Conservation (phyloP, 169 alveolate genomes). For the Plasmodium vivax region DNA sequence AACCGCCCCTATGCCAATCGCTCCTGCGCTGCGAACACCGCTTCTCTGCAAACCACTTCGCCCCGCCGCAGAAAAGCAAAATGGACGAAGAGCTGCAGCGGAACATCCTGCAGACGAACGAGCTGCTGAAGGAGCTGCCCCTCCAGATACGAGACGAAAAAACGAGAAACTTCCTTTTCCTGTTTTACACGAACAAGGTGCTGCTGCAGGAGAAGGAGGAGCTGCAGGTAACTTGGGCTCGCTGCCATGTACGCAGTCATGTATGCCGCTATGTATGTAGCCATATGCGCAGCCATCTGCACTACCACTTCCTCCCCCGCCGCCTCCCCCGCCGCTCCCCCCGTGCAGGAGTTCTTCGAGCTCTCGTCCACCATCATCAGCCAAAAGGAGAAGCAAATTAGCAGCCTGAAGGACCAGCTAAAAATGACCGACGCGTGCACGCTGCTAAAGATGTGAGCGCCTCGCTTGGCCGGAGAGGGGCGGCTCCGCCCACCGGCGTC, state of each 20-base stretch:
- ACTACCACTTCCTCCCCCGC: background rate
- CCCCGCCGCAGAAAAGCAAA: background rate
- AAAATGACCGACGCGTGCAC: background rate
- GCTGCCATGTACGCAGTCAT: no score
- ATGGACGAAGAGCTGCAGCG: slow-evolving; percentile 6
- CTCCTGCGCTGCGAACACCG: background rate
- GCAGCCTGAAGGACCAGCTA: background rate
- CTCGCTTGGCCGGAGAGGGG: background rate
- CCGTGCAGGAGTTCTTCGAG: background rate
- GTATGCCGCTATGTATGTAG: background rate
- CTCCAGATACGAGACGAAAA: slow-evolving; percentile 33
- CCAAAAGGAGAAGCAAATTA: background rate
- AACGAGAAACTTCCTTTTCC: slow-evolving; percentile 20
- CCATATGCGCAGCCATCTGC: background rate
- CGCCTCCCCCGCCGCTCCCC: background rate
- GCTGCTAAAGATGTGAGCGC: background rate
- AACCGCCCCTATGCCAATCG: no score
- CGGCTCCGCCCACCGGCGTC: background rate
- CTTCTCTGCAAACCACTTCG: background rate
- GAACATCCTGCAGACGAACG: slow-evolving; percentile 26
- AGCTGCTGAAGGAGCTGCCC: slow-evolving; percentile 24
- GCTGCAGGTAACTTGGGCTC: slow-evolving; percentile 9
- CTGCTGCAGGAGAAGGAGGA: slow-evolving; percentile 53
- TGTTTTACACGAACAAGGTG: slow-evolving; percentile 43
- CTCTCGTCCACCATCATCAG: background rate